These are phyloP conservation scores for Metschnikowia cubensis DNA, from an alignment of 805 yeast species.

Conservation along the genomic window DNA sequence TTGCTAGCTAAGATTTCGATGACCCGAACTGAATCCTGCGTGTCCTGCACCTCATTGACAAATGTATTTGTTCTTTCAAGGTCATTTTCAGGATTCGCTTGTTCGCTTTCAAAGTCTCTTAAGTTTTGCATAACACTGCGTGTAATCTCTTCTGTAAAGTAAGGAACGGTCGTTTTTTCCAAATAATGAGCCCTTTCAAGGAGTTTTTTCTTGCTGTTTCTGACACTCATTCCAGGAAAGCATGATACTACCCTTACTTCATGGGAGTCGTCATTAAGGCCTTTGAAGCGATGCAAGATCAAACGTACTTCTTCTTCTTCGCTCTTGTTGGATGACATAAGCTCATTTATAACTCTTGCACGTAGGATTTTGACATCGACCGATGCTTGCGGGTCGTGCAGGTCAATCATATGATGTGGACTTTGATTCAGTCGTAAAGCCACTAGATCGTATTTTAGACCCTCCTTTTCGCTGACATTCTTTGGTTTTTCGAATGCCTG, in stretches of 20 bases:
- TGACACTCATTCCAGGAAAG: not conserved
- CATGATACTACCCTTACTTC: slow-evolving; percentile 7
- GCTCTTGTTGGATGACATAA: not conserved
- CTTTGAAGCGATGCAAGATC: not conserved
- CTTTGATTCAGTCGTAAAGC: not conserved
- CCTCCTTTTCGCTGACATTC: not conserved
- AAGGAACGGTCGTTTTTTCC: not conserved
- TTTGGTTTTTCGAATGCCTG: not conserved
- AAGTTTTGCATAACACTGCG: slow-evolving; percentile 7
- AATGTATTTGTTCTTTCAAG: slow-evolving; percentile 13
- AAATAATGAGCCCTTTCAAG: not conserved
- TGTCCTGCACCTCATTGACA: slow-evolving; percentile 11
- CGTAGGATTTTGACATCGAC: not conserved
- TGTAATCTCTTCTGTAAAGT: not conserved
- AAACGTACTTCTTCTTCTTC: not conserved
- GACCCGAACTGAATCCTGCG: not conserved
- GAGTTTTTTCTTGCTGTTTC: not conserved
- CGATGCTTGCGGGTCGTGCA: not conserved
- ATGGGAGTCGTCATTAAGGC: slow-evolving; percentile 10
- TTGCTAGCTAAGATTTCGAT: not conserved
- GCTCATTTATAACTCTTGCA: not conserved
- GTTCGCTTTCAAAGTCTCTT: slow-evolving; percentile 4
- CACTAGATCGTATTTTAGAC: not conserved
- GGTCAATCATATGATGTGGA: not conserved
- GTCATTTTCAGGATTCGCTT: slow-evolving; percentile 7